These are phyloP conservation scores for Jaapia argillacea DNA, from an alignment of 768 basidiomycete genomes.

Conservation along the genomic window DNA sequence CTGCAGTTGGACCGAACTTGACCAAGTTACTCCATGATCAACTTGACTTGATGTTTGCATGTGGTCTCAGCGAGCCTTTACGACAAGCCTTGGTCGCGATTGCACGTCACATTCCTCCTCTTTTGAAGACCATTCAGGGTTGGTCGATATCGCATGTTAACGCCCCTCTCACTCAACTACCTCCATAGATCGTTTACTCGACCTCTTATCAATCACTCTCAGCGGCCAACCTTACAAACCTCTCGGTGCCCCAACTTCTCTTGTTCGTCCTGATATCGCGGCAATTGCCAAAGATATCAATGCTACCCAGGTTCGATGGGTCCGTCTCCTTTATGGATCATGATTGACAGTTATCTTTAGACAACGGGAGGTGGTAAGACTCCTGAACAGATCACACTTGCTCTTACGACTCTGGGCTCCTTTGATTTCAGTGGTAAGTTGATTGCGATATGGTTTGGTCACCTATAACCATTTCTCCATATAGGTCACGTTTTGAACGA, in stretches of 20 bases:
- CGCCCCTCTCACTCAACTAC: conserved; percentile 1
- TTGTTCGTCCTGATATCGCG: conserved; percentile 46
- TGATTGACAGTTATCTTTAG: conserved; percentile 16
- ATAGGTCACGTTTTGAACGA: conserved; percentile 90
- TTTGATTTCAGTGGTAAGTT: conserved; percentile 88
- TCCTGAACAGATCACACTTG: conserved; percentile 67
- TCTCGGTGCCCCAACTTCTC: conserved; percentile 69
- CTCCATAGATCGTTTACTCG: conserved; percentile 85
- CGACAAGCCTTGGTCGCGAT: conserved; percentile 78
- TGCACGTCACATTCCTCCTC: conserved; percentile 78
- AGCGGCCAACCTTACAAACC: conserved; percentile 82
- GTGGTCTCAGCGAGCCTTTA: conserved; percentile 85
- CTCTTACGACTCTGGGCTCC: conserved; percentile 75
- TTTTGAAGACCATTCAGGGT: conserved; percentile 92
- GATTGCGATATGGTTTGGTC: neutral
- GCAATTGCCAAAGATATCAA: conserved; percentile 41
- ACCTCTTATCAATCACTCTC: conserved; percentile 71
- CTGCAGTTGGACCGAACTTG: conserved; percentile 90
- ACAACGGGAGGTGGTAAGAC: conserved; percentile 45
- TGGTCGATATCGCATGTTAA: conserved; percentile 5
- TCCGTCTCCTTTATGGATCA: neutral
- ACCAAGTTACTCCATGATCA: conserved; percentile 95
- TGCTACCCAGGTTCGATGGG: conserved; percentile 33
- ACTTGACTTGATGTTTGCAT: conserved; percentile 92
- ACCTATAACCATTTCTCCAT: conserved; percentile 5